Percentiles rank a stretch among this genome's conserved stretches.
Evolutionary conservation across 768 basidiomycete genomes (phyloP).

Genomic region (Sarcomyxa edulis): DNA sequence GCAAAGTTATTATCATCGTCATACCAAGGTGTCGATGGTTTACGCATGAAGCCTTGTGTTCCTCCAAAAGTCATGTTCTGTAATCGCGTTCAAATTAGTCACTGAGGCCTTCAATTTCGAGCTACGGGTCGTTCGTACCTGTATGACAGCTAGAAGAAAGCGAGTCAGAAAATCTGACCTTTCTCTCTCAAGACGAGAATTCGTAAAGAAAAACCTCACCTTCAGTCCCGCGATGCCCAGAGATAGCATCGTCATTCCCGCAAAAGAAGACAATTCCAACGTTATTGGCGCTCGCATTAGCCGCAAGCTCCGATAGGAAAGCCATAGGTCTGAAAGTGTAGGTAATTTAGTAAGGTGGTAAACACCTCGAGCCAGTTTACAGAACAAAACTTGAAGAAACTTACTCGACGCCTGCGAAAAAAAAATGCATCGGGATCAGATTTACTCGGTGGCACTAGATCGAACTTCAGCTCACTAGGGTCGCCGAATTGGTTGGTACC

Average conservation of each 20-base stretch:
- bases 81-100: not conserved
- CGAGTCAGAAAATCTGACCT: constrained; percentile 7
- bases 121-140: not conserved
- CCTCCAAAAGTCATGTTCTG: constrained; percentile 80
- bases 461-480: constrained; percentile 23
- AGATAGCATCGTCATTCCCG: constrained; percentile 64
- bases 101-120: not conserved
- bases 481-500: constrained; percentile 3
- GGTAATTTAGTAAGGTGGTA: too few relatives aligned
- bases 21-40: constrained; percentile 64
- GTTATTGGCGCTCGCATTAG: constrained; percentile 48
- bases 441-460: not conserved
- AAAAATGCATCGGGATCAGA: not conserved
- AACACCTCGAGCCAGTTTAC: too few relatives aligned
- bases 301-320: constrained; percentile 61
- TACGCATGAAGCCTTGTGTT: constrained; percentile 65
- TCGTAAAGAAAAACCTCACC: constrained; percentile 24
- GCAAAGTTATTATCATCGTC: constrained; percentile 54
- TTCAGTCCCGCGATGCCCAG: constrained; percentile 61
- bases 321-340: constrained; percentile 44
- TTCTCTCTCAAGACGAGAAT: not conserved
- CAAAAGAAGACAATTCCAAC: constrained; percentile 57
- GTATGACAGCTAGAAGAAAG: constrained; percentile 28
- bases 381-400: constrained; percentile 12
- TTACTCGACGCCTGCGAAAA: constrained; percentile 26